Percentiles rank a stretch among this genome's conserved stretches.
These are phyloP conservation scores for Thelephora terrestris DNA, from an alignment of 1,284 basidiomycete species.

Conservation along the genomic window DNA sequence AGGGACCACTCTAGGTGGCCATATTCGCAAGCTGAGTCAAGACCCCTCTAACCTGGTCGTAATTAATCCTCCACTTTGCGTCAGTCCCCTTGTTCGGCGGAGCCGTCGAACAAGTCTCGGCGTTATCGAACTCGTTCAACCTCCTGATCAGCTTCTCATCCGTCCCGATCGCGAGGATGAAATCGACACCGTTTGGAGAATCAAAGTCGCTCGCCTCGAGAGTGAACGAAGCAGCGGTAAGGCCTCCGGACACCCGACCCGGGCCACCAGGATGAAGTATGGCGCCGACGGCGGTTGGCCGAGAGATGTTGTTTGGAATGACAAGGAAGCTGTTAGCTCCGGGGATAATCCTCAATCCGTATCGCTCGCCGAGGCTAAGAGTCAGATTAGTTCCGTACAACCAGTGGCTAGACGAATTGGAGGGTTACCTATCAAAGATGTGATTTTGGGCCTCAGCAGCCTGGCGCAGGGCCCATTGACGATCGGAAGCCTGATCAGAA, in stretches of 20 bases:
- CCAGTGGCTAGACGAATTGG: not conserved
- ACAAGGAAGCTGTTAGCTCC: constrained; percentile 73
- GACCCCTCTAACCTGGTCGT: constrained; percentile 28
- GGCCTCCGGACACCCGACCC: constrained; percentile 36
- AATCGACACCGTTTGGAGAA: constrained; percentile 38
- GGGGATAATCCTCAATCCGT: constrained; percentile 72
- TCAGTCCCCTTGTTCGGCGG: constrained; percentile 51
- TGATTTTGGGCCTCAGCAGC: constrained; percentile 88
- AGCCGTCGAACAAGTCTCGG: constrained; percentile 63
- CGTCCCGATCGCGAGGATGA: constrained; percentile 56
- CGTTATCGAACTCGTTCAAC: constrained; percentile 60
- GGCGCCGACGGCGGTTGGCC: constrained; percentile 70
- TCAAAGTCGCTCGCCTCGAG: constrained; percentile 22
- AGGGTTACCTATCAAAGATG: constrained; percentile 62
- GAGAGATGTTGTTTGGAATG: constrained; percentile 74
- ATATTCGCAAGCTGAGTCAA: constrained; percentile 28
- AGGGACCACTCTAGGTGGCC: not conserved
- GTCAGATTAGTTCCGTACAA: constrained; percentile 1
- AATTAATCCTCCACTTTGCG: constrained; percentile 59
- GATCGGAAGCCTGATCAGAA: constrained; percentile 38
- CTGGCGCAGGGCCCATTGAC: constrained; percentile 74
- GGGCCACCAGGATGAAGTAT: constrained; percentile 63
- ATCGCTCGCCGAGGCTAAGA: constrained; percentile 63
- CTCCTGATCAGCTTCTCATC: constrained; percentile 69
- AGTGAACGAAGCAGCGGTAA: constrained; percentile 29